Conservation (phyloP, 257 asterid species). For the Rehmannia glutinosa region DNA sequence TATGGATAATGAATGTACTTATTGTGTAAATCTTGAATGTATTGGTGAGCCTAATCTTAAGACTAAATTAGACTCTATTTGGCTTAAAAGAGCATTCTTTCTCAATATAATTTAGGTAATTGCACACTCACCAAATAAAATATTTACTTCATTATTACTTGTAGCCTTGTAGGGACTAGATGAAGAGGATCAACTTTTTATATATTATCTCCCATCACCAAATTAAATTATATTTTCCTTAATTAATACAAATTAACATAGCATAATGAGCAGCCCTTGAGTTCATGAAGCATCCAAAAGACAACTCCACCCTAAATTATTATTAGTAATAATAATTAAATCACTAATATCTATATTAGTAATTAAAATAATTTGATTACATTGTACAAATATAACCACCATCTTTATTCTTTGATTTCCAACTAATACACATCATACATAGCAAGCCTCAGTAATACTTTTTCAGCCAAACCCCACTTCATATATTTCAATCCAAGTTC, state of each 20-base stretch:
- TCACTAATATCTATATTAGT: neutral
- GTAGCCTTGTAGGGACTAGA: constrained; percentile 3
- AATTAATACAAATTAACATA: neutral
- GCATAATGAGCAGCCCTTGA: constrained; percentile 1
- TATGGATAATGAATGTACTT: too few relatives aligned
- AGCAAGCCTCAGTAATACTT: constrained; percentile 5
- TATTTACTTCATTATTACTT: neutral
- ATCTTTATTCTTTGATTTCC: constrained; percentile 10
- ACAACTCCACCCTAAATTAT: too few relatives aligned
- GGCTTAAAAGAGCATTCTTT: neutral
- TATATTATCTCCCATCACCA: constrained; percentile 18
- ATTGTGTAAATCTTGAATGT: neutral
- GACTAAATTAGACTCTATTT: neutral
- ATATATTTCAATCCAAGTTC: neutral
- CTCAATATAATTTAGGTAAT: constrained; percentile 13
- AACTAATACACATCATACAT: constrained; percentile 19
- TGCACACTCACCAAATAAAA: constrained; percentile 23
- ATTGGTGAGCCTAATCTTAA: neutral
- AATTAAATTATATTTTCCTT: too few relatives aligned
- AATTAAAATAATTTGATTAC: neutral
- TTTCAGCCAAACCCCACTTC: constrained; percentile 22
- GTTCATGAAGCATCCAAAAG: constrained; percentile 22
- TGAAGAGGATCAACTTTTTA: neutral
- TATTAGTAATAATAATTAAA: neutral
- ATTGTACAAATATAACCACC: constrained; percentile 13